Percentiles rank a stretch among this genome's conserved stretches.
Conservation (phyloP, 208 protist genomes). For the Crithidia brevicula region DNA sequence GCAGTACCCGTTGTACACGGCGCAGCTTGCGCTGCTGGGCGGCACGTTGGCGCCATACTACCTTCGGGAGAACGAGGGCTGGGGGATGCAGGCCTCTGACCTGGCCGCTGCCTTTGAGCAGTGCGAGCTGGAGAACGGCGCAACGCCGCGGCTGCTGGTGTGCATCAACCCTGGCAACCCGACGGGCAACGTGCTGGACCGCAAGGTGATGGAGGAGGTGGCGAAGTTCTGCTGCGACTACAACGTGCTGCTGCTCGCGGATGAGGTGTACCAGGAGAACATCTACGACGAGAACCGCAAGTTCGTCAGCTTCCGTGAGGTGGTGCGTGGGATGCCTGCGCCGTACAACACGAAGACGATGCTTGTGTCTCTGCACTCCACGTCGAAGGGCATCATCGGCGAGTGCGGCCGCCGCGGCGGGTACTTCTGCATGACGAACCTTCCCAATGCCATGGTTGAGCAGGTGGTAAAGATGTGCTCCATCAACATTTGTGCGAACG, state of each 20-base stretch:
- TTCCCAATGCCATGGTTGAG: constrained; percentile 59
- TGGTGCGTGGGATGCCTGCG: constrained; percentile 65
- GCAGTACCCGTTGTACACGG: constrained; percentile 99
- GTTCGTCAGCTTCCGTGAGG: constrained; percentile 93
- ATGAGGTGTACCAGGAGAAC: constrained; percentile 99
- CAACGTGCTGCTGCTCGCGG: constrained; percentile 95
- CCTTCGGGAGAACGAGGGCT: constrained; percentile 93
- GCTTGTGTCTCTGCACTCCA: constrained; percentile 96
- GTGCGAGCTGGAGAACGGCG: constrained; percentile 58
- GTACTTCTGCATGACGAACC: constrained; percentile 95
- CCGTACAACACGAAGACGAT: constrained; percentile 69
- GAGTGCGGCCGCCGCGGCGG: constrained; percentile 99
- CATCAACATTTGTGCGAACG: constrained; percentile 97
- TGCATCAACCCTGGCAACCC: constrained; percentile 99
- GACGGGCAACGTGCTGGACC: constrained; percentile 93
- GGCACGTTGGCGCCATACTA: constrained; percentile 94
- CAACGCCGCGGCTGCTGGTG: constrained; percentile 94
- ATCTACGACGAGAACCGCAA: constrained; percentile 92
- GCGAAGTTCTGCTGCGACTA: constrained; percentile 67
- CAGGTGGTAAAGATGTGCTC: constrained; percentile 97
- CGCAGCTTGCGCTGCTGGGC: constrained; percentile 94
- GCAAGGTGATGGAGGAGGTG: constrained; percentile 82
- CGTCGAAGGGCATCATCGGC: constrained; percentile 98
- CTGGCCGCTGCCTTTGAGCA: constrained; percentile 65
- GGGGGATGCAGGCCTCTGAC: constrained; percentile 81